These are phyloP conservation scores for Amylocystis lapponica DNA, from an alignment of 768 basidiomycete species.

Conservation along the genomic window DNA sequence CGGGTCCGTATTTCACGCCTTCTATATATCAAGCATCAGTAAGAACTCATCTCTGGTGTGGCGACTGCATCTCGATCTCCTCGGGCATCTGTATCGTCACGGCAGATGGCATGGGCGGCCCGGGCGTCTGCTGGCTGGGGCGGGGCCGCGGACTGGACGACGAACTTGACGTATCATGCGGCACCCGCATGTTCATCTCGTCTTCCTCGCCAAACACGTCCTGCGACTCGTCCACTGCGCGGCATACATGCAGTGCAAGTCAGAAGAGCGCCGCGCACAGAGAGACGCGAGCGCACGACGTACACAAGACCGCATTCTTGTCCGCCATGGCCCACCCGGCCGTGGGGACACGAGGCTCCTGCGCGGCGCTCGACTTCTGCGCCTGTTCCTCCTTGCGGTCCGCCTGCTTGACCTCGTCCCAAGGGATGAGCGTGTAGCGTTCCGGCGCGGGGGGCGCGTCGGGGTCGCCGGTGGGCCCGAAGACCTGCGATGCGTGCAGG, in stretches of 20 bases:
- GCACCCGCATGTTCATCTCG: slow-evolving; percentile 11
- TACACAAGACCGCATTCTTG: slow-evolving; percentile 18
- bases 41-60: no score
- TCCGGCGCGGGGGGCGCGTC: slow-evolving; percentile 45
- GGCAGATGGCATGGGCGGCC: neutral
- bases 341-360: slow-evolving; percentile 4
- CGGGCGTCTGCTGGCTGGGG: neutral
- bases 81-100: neutral
- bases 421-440: slow-evolving; percentile 70
- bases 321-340: slow-evolving; percentile 20
- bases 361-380: neutral
- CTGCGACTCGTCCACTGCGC: slow-evolving; percentile 17
- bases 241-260: no score
- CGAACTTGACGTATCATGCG: neutral
- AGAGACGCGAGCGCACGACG: neutral
- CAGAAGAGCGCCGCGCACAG: neutral
- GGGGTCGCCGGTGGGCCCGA: slow-evolving; percentile 57
- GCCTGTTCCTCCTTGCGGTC: slow-evolving; percentile 23
- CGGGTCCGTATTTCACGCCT: no score
- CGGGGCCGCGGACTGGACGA: neutral
- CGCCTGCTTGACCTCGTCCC: slow-evolving; percentile 47
- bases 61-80: neutral
- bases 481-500: slow-evolving; percentile 66
- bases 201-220: slow-evolving; percentile 15
- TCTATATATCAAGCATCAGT: no score